Conservation (phyloP, 352 stramenopile genomes). For the Phytophthora quininea region DNA sequence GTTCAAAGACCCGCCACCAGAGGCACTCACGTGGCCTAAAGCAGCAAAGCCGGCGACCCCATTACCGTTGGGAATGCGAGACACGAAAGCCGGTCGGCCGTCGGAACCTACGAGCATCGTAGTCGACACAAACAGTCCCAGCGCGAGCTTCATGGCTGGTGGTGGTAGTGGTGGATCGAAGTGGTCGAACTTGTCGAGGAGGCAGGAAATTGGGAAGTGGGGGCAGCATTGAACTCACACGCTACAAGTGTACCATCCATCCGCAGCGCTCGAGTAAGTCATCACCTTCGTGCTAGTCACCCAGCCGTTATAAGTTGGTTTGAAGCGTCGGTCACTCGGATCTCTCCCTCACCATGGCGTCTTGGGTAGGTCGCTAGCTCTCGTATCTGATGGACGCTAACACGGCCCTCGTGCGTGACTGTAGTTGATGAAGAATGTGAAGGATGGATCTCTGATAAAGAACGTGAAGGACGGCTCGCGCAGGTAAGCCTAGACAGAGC, state of each 20-base stretch:
- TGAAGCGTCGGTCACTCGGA: conserved; percentile 18
- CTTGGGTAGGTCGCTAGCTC: conserved; percentile 36
- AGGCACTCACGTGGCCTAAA: conserved; percentile 57
- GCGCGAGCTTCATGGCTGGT: conserved; percentile 25
- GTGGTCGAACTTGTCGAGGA: conserved; percentile 4
- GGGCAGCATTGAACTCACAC: conserved; percentile 25
- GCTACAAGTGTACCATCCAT: neutral
- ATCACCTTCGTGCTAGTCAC: neutral
- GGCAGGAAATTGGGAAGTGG: conserved; percentile 31
- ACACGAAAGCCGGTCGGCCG: conserved; percentile 54
- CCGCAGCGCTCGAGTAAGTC: neutral
- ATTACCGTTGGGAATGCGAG: conserved; percentile 64
- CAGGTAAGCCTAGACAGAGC: conserved; percentile 32
- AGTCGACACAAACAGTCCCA: conserved; percentile 13
- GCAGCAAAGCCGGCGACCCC: conserved; percentile 52
- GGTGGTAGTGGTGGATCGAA: neutral
- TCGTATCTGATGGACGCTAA: conserved; percentile 1
- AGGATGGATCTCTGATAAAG: conserved; percentile 75
- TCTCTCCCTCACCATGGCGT: conserved; percentile 33
- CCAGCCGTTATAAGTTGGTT: conserved; percentile 16
- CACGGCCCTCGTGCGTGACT: neutral
- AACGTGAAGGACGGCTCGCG: conserved; percentile 83
- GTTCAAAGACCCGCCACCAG: conserved; percentile 61
- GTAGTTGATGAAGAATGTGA: conserved; percentile 80
- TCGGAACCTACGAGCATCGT: conserved; percentile 10